Conservation (phyloP, 2,329 filamentous ascomycete genomes). For the Beauveria sp. region DNA sequence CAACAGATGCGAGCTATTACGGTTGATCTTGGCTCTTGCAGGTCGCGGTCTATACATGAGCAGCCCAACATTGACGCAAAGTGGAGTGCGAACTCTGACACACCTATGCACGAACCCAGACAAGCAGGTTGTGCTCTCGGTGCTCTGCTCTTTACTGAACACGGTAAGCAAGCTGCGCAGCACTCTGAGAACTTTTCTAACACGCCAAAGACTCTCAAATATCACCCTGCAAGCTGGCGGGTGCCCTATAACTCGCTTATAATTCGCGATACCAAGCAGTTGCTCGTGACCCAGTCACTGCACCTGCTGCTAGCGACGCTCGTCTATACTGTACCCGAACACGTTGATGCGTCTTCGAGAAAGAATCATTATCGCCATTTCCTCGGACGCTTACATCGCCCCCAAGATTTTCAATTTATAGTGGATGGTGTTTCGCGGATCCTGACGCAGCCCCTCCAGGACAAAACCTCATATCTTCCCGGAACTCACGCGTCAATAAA, state of each 20-base stretch:
- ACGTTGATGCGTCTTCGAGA: conserved; percentile 51
- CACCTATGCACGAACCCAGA: conserved; percentile 83
- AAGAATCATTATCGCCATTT: conserved; percentile 96
- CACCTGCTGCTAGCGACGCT: conserved; percentile 82
- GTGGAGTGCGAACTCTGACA: conserved; percentile 76
- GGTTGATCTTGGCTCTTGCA: conserved; percentile 75
- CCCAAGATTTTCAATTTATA: conserved; percentile 96
- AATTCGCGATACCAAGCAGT: conserved; percentile 84
- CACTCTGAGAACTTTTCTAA: neutral
- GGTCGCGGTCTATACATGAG: conserved; percentile 93
- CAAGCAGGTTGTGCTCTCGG: conserved; percentile 83
- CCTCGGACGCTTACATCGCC: conserved; percentile 78
- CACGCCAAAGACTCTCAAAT: conserved; percentile 70
- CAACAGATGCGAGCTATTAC: conserved; percentile 83
- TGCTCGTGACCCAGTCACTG: conserved; percentile 83
- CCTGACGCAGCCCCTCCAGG: conserved; percentile 84
- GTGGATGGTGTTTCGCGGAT: conserved; percentile 91
- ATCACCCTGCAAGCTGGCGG: conserved; percentile 88
- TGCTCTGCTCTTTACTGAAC: conserved; percentile 88
- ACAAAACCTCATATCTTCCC: conserved; percentile 80
- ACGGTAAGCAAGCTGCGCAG: conserved; percentile 51
- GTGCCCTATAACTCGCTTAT: conserved; percentile 90
- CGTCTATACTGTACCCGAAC: conserved; percentile 81
- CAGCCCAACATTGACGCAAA: conserved; percentile 68
- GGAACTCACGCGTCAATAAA: conserved; percentile 72